Evolutionary conservation across 805 yeast genomes (phyloP).

Genomic region (Sugiyamaella boreocaroliniensis): DNA sequence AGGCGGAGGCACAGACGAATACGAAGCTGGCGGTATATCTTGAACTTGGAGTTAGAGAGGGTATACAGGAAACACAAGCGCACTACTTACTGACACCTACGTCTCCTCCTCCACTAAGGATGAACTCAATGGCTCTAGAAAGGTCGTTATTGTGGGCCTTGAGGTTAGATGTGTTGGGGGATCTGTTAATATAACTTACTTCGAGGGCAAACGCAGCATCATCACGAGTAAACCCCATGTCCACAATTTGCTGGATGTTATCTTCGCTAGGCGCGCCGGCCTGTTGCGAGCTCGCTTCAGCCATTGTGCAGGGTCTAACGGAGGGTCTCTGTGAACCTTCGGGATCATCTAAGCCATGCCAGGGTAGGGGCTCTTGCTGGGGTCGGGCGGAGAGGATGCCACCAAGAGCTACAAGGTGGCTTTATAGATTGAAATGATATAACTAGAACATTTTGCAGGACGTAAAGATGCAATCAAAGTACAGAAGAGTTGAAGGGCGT

Average conservation of each 20-base stretch:
- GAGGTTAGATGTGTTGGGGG: not conserved
- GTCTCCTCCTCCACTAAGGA: constrained; percentile 19
- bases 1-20: not conserved
- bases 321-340: not conserved
- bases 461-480: too few relatives aligned
- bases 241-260: constrained; percentile 20
- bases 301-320: not conserved
- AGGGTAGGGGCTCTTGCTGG: too few relatives aligned
- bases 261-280: constrained; percentile 4
- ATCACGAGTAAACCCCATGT: constrained; percentile 28
- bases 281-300: not conserved
- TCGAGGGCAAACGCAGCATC: constrained; percentile 25
- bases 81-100: constrained; percentile 3
- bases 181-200: constrained; percentile 10
- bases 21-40: not conserved
- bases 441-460: too few relatives aligned
- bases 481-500: too few relatives aligned
- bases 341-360: too few relatives aligned
- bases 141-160: constrained; percentile 18
- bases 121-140: constrained; percentile 25
- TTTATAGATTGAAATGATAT: too few relatives aligned
- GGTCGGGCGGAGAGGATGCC: too few relatives aligned
- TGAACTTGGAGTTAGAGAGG: not conserved
- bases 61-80: not conserved
- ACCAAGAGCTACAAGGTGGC: too few relatives aligned